Conservation (phyloP, 192 early-diverging fungal species). For the Pecoramyces ruminantium region DNA sequence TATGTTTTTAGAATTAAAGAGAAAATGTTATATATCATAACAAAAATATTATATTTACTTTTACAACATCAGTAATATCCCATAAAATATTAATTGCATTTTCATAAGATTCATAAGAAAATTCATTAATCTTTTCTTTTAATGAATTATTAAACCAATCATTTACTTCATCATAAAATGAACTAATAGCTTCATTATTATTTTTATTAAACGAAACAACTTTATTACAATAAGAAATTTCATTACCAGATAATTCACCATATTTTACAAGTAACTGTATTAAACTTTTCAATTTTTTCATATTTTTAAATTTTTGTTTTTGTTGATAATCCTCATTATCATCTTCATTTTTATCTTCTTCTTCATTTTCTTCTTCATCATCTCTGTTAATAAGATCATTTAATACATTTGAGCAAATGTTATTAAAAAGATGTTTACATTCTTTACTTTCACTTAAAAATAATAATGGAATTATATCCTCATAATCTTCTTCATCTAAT, state of each 20-base stretch:
- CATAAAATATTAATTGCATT: neutral
- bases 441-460: conserved; percentile 10
- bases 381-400: neutral
- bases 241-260: neutral
- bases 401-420: neutral
- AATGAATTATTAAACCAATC: neutral
- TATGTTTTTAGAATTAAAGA: too few relatives aligned
- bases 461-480: conserved; percentile 46
- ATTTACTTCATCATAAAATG: neutral
- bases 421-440: neutral
- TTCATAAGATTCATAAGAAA: neutral
- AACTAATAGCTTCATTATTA: neutral
- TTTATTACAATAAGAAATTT: neutral
- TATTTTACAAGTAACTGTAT: neutral
- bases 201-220: neutral
- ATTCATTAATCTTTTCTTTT: neutral
- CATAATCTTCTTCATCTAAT: conserved; percentile 43
- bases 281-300: neutral
- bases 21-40: too few relatives aligned
- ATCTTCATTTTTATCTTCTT: neutral
- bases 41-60: neutral
- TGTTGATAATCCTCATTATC: neutral
- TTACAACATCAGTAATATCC: neutral
- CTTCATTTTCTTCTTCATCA: neutral
- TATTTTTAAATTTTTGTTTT: neutral